phyloP scores from a whole-genome alignment of 202 grass and related monocot genomes.

The Cymbopogon flexuosus region DNA sequence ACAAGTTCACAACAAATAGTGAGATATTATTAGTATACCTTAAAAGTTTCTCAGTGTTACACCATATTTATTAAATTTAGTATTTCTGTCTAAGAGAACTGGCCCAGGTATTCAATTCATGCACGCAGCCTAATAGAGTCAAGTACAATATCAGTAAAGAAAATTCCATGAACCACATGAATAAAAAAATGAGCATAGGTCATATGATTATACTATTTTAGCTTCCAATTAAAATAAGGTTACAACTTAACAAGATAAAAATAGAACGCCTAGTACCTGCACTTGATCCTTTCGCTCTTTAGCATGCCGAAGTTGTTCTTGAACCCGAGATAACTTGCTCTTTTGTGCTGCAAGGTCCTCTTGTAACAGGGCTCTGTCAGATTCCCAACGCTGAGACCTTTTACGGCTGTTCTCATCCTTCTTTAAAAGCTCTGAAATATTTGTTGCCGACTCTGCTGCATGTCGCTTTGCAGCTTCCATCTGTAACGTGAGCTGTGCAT shows the following conservation, averaged over 20 bases:
- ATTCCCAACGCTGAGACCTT: conserved; percentile 79
- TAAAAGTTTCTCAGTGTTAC: background rate
- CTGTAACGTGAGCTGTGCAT: conserved; percentile 58
- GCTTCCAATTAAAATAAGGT: background rate
- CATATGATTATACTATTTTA: background rate
- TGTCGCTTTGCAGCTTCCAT: conserved; percentile 85
- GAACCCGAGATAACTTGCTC: conserved; percentile 46
- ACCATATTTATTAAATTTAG: background rate
- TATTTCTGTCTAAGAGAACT: background rate
- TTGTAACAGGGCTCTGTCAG: conserved; percentile 60
- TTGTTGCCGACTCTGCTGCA: conserved; percentile 50
- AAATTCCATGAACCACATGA: conserved; percentile 4
- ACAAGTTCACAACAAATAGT: background rate
- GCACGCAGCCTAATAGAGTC: background rate
- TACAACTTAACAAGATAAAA: conserved; percentile 10
- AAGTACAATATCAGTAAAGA: background rate
- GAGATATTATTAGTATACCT: background rate
- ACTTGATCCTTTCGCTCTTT: conserved; percentile 59
- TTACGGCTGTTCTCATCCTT: conserved; percentile 71
- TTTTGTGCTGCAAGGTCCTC: conserved; percentile 67
- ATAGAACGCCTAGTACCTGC: conserved; percentile 52
- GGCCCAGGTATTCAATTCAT: background rate
- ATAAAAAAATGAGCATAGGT: conserved; percentile 10
- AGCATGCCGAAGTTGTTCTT: conserved; percentile 51
- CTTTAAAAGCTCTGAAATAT: conserved; percentile 60